A percentile compares a stretch with the other conserved stretches of the same genome.
Evolutionary conservation across 2,329 filamentous ascomycete species (phyloP).

Genomic region (Graphilbum fragrans): DNA sequence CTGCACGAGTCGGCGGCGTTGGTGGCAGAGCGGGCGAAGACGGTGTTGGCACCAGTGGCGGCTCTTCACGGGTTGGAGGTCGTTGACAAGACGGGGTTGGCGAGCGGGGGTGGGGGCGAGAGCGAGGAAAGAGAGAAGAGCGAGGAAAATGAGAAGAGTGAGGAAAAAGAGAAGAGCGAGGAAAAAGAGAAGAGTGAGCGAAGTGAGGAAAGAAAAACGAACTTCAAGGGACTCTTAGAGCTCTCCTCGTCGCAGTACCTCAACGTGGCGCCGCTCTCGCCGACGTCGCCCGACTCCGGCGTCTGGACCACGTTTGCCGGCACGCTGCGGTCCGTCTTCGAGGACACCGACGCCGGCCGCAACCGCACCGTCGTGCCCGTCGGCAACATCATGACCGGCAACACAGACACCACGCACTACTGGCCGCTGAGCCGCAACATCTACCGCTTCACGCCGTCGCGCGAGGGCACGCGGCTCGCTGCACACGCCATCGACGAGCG

Average conservation of each 20-base stretch:
- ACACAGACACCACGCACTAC: slow-evolving; percentile 35
- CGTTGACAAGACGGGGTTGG: slow-evolving; percentile 30
- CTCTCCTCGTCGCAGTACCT: slow-evolving; percentile 20
- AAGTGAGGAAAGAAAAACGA: too few relatives aligned
- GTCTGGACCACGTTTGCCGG: slow-evolving; percentile 14
- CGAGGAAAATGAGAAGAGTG: neutral
- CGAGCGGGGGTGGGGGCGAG: neutral
- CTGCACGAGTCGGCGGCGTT: slow-evolving; percentile 37
- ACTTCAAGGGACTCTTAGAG: slow-evolving; percentile 23
- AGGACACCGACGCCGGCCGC: neutral
- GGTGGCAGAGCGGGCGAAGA: slow-evolving; percentile 37
- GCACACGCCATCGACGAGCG: slow-evolving; percentile 28
- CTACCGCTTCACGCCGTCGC: slow-evolving; percentile 31
- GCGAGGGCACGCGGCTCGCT: slow-evolving; percentile 20
- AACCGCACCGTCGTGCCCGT: slow-evolving; percentile 30
- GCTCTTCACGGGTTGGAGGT: slow-evolving; percentile 43
- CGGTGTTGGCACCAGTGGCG: slow-evolving; percentile 34
- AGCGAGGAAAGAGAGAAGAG: slow-evolving; percentile 3
- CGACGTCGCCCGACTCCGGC: slow-evolving; percentile 9
- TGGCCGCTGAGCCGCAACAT: slow-evolving; percentile 28
- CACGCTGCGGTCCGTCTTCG: slow-evolving; percentile 14
- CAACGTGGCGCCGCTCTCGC: slow-evolving; percentile 22
- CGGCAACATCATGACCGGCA: slow-evolving; percentile 35
- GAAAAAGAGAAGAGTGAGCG: slow-evolving; percentile 17
- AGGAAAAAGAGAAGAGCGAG: slow-evolving; percentile 1